Conservation (phyloP, 2,329 filamentous ascomycete species). For the Sporothrix globosa region DNA sequence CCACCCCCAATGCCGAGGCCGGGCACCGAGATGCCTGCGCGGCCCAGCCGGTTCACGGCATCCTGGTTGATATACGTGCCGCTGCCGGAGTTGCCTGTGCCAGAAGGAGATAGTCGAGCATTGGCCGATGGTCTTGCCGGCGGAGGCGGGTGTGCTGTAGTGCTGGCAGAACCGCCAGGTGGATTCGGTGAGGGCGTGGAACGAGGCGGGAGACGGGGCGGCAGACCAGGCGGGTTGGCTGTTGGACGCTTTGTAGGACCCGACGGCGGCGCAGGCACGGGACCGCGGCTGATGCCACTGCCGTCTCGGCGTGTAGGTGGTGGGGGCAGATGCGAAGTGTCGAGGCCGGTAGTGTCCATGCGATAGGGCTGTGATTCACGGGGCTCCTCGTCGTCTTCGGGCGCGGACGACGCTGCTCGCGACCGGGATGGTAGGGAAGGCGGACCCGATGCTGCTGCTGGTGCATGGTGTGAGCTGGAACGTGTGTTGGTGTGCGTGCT, state of each 20-base stretch:
- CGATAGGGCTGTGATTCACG: constrained; percentile 67
- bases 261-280: constrained; percentile 37
- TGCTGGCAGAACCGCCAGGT: background rate
- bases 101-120: background rate
- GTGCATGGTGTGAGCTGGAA: constrained; percentile 24
- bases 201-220: constrained; percentile 37
- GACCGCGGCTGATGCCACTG: constrained; percentile 44
- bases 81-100: background rate
- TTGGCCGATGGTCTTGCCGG: constrained; percentile 24
- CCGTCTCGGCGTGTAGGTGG: constrained; percentile 64
- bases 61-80: constrained; percentile 53
- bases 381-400: constrained; percentile 44
- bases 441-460: constrained; percentile 6
- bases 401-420: constrained; percentile 22
- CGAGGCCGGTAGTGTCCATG: constrained; percentile 70
- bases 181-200: constrained; percentile 26
- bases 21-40: constrained; percentile 77
- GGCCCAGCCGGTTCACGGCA: constrained; percentile 67
- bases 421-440: constrained; percentile 29
- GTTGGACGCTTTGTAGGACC: constrained; percentile 31
- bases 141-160: constrained; percentile 38
- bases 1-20: constrained; percentile 69
- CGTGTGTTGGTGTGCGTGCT: constrained; percentile 38
- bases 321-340: constrained; percentile 68
- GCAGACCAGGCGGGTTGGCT: constrained; percentile 30